A percentile compares a stretch with the other conserved stretches of the same genome.
phyloP scores from a whole-genome alignment of 805 yeast genomes.

The Torulaspora maleeae region DNA sequence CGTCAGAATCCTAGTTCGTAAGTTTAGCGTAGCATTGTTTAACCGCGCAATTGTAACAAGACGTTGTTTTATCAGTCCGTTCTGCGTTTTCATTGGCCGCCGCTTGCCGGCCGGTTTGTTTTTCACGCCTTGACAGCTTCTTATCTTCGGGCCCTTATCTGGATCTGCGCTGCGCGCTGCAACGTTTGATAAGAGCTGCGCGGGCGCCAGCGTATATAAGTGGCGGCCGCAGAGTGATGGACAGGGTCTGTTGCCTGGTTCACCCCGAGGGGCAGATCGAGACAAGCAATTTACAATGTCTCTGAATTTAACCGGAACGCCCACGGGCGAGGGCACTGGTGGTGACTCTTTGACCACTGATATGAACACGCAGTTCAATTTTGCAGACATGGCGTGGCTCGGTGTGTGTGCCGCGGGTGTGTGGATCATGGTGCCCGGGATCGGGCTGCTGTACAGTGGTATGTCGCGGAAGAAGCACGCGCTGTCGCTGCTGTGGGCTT shows the following conservation, averaged over 20 bases:
- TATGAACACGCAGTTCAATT: constrained; percentile 63
- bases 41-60: background rate
- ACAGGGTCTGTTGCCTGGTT: background rate
- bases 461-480: constrained; percentile 93
- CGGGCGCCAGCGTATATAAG: no score
- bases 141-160: background rate
- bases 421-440: constrained; percentile 95
- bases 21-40: background rate
- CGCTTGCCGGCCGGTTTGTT: no score
- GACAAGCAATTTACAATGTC: background rate
- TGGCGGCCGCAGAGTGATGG: background rate
- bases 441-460: constrained; percentile 90
- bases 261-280: background rate
- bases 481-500: constrained; percentile 89
- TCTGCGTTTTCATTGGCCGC: background rate
- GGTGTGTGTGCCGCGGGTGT: constrained; percentile 74
- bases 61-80: background rate
- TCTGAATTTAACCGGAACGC: constrained; percentile 37
- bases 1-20: constrained; percentile 3
- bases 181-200: no score
- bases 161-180: background rate
- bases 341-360: constrained; percentile 74
- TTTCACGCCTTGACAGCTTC: background rate
- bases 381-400: constrained; percentile 82
- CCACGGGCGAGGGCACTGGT: constrained; percentile 65